phyloP scores from a whole-genome alignment of 176 grass and related monocot species.

The Saccharum spontaneum region DNA sequence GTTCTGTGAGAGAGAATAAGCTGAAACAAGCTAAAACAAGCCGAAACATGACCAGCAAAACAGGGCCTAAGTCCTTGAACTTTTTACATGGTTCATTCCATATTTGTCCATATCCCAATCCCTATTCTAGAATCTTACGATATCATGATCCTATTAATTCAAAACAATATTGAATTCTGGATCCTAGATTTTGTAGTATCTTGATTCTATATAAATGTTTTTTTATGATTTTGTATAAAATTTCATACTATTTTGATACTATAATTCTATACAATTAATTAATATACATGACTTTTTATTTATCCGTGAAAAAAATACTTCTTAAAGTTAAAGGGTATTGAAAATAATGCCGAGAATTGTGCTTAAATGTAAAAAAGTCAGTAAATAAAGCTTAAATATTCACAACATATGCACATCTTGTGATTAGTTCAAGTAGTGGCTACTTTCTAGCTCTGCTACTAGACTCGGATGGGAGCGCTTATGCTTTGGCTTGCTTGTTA shows the following conservation, averaged over 20 bases:
- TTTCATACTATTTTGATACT: not conserved
- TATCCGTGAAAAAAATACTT: no score
- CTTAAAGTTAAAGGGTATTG: no score
- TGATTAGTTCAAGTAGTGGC: not conserved
- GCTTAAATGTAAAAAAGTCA: no score
- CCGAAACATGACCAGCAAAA: no score
- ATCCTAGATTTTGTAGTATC: not conserved
- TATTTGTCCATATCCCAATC: not conserved
- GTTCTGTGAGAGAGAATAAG: no score
- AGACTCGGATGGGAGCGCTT: no score
- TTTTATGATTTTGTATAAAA: not conserved
- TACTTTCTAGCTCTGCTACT: not conserved
- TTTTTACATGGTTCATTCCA: not conserved
- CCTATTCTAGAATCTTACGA: not conserved
- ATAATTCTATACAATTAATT: not conserved
- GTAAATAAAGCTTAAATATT: no score
- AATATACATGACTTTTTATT: no score
- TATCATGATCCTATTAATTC: not conserved
- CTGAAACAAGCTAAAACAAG: no score
- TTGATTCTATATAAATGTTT: not conserved
- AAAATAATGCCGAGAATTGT: no score
- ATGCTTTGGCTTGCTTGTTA: no score
- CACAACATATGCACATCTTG: not conserved
- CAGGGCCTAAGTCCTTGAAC: not conserved
- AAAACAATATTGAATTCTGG: not conserved